Evolutionary conservation across 257 asterid genomes (phyloP), one percentile per base, ranked within the genome.

Genomic region (Primulina huaijiensis): DNA sequence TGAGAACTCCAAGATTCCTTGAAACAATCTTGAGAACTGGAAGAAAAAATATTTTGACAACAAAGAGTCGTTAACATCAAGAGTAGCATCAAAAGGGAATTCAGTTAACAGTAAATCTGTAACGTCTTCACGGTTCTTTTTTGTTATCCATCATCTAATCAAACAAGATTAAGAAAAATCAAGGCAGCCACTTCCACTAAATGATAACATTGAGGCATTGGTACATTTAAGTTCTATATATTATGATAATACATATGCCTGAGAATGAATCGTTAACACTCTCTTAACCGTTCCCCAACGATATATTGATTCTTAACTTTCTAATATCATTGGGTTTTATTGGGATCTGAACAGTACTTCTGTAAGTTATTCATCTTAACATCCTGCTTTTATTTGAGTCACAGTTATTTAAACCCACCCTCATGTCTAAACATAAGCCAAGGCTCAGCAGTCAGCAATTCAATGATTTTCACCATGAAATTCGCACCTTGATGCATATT

Each of bases 1-100:
- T 94, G 99, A 75, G 97, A 86, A 76, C 87, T 83, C 97, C 99
- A 91, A 37, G 96, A 89, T 38, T 87, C 88, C 94, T 91, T 94
- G 89, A 94, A 94, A 86, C 99, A 94, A 50, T 94, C 93, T 77
- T 93, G 99, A 17, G 96, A 70, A 83, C 99, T 90, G 79, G 52
- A 64, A 72, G 55, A 50, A 65, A 62, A 68, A 71, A 63, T 2
- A 40, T 56, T 61, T 59, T 37, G 50, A 73, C 67, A 85, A 57
- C 62, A 67, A 5, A 62, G 20, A 55, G 59, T 31, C 68, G 21
- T 35, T 59, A 12, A 38, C 65, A 20, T 59, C 46, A 64, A 62
- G 61, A 62, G 29, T 38, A 17, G 52, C 76, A 68, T 27, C 63
- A 10, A 46, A 8, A 60, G 31, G 12, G 59, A 62, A 12, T 31